These are phyloP conservation scores for Geoglossum cookeanum DNA, from an alignment of 2,329 filamentous ascomycete genomes.

Conservation along the genomic window DNA sequence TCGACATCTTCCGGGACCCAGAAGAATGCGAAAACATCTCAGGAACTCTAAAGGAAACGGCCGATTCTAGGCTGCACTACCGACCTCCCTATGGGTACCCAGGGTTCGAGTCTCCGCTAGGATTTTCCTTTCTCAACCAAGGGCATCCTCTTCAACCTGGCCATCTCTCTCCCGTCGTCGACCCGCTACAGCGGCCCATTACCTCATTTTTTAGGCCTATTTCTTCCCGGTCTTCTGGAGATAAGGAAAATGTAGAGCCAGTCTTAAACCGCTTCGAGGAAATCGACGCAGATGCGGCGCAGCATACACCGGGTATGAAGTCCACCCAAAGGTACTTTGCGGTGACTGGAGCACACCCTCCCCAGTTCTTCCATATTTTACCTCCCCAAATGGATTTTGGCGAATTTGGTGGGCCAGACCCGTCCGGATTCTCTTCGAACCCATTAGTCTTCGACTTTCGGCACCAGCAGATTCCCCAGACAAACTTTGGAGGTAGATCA, in stretches of 20 bases:
- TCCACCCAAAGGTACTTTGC: not conserved
- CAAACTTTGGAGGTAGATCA: not conserved
- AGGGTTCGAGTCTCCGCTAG: not conserved
- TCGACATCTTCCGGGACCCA: constrained; percentile 21
- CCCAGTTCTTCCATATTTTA: not conserved
- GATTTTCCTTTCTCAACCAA: constrained; percentile 2
- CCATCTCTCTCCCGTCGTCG: not conserved
- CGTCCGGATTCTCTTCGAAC: not conserved
- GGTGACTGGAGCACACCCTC: not conserved
- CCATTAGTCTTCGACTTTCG: not conserved
- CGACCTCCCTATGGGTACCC: not conserved
- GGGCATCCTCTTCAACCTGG: not conserved
- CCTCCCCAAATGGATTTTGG: constrained; percentile 1
- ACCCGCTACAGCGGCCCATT: not conserved
- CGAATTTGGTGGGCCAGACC: not conserved
- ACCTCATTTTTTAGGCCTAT: not conserved
- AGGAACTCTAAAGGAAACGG: not conserved
- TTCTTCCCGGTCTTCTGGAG: not conserved
- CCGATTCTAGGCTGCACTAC: not conserved
- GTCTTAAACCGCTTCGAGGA: not conserved
- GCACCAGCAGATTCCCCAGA: not conserved
- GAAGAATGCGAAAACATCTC: not conserved
- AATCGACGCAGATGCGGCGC: not conserved
- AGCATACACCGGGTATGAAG: not conserved
- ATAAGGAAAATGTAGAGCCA: constrained; percentile 5